phyloP scores from a whole-genome alignment of 129 eudicot species.

The Flaveria linearis region DNA sequence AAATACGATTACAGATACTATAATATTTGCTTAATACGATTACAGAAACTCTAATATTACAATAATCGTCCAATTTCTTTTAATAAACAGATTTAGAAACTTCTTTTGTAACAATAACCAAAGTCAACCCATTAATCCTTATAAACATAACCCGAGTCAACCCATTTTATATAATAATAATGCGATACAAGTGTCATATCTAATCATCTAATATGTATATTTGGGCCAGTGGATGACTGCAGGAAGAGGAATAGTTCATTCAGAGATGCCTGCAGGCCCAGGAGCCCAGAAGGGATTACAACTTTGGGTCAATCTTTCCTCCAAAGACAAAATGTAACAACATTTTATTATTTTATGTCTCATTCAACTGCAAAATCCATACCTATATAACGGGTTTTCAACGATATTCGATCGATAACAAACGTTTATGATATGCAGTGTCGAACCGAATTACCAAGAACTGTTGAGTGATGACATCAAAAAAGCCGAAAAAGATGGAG shows the following conservation, averaged over 20 bases:
- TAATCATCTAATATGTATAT: constrained; percentile 4
- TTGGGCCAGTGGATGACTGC: constrained; percentile 96
- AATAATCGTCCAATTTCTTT: background rate
- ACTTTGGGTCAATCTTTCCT: constrained; percentile 89
- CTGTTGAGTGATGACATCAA: constrained; percentile 59
- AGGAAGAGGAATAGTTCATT: constrained; percentile 90
- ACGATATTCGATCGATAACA: background rate
- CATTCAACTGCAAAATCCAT: background rate
- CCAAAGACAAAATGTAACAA: constrained; percentile 86
- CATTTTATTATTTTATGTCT: background rate
- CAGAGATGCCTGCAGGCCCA: constrained; percentile 93
- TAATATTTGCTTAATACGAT: background rate
- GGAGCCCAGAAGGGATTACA: constrained; percentile 82
- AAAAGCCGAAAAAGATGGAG: constrained; percentile 64
- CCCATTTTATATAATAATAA: too few species aligned
- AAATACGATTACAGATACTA: background rate
- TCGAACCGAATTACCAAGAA: constrained; percentile 91
- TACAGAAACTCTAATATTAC: background rate
- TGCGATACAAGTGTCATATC: background rate
- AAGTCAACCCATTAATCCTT: background rate
- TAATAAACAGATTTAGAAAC: background rate
- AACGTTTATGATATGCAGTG: constrained; percentile 46
- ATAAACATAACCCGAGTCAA: too few species aligned
- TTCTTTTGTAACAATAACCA: background rate
- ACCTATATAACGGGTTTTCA: background rate